A percentile compares a stretch with the other conserved stretches of the same genome.
phyloP scores from a whole-genome alignment of 1,284 basidiomycete species.

The Sutorius eximius region DNA sequence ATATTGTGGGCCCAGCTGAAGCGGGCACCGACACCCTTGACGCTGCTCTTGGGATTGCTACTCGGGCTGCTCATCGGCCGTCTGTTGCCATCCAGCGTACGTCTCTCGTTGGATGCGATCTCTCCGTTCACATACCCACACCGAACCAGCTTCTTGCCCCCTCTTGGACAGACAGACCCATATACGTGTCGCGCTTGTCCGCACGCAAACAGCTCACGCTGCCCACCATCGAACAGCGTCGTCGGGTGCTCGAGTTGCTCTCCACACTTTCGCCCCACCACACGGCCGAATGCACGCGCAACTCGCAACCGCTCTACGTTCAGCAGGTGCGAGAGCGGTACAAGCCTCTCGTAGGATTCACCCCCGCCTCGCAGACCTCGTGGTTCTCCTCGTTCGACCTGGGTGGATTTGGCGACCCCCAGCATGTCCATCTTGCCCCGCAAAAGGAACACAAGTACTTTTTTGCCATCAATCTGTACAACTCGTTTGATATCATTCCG shows the following conservation, averaged over 20 bases:
- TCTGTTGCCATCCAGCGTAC: conserved; percentile 49
- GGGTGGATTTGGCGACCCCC: conserved; percentile 44
- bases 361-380: conserved; percentile 52
- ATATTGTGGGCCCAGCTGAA: conserved; percentile 27
- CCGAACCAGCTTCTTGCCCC: conserved; percentile 28
- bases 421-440: conserved; percentile 38
- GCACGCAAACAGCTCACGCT: conserved; percentile 61
- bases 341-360: conserved; percentile 76
- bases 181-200: conserved; percentile 48
- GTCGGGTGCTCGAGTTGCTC: conserved; percentile 82
- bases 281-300: conserved; percentile 86
- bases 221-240: conserved; percentile 78
- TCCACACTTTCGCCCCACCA: conserved; percentile 86
- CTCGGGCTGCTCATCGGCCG: conserved; percentile 65
- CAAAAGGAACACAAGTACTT: conserved; percentile 89
- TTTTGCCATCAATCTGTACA: conserved; percentile 97
- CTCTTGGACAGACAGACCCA: conserved; percentile 55
- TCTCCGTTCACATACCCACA: neutral
- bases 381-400: conserved; percentile 61
- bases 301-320: conserved; percentile 78
- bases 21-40: conserved; percentile 52
- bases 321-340: conserved; percentile 87
- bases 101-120: conserved; percentile 21
- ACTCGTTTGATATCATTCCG: conserved; percentile 97
- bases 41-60: conserved; percentile 62